Evolutionary conservation across 805 yeast species (phyloP).

Genomic region (Ogataea saltuana): DNA sequence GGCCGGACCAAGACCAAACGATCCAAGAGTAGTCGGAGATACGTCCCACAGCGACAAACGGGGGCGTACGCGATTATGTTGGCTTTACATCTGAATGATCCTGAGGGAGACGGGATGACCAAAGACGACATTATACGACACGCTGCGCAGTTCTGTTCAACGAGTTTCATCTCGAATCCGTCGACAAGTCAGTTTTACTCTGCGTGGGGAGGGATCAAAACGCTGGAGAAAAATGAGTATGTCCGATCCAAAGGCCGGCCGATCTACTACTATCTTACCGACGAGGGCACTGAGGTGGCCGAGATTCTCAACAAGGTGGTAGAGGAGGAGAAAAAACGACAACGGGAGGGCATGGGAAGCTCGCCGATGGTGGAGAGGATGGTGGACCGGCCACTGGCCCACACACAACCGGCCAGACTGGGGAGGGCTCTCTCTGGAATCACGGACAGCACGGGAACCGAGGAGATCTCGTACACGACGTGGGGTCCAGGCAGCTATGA

Average conservation of each 20-base stretch:
- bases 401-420: slow-evolving; percentile 2
- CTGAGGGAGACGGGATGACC: slow-evolving; percentile 54
- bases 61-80: slow-evolving; percentile 85
- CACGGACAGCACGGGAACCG: slow-evolving; percentile 5
- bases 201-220: slow-evolving; percentile 74
- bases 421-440: neutral
- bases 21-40: slow-evolving; percentile 37
- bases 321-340: slow-evolving; percentile 14
- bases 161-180: slow-evolving; percentile 60
- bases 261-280: slow-evolving; percentile 60
- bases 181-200: slow-evolving; percentile 63
- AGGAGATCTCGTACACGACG: slow-evolving; percentile 38
- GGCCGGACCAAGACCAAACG: slow-evolving; percentile 4
- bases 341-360: slow-evolving; percentile 11
- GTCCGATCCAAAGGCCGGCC: slow-evolving; percentile 62
- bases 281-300: slow-evolving; percentile 68
- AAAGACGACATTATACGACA: slow-evolving; percentile 55
- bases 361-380: slow-evolving; percentile 18
- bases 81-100: slow-evolving; percentile 54
- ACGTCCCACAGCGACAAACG: slow-evolving; percentile 72
- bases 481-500: slow-evolving; percentile 69
- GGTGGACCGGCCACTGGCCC: neutral
- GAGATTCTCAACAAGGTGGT: slow-evolving; percentile 51
- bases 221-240: slow-evolving; percentile 59
- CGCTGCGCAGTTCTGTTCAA: slow-evolving; percentile 58